Base-by-base conservation (phyloP, 1,284 basidiomycete genomes). In the Xerocomus subilludens region DNA sequence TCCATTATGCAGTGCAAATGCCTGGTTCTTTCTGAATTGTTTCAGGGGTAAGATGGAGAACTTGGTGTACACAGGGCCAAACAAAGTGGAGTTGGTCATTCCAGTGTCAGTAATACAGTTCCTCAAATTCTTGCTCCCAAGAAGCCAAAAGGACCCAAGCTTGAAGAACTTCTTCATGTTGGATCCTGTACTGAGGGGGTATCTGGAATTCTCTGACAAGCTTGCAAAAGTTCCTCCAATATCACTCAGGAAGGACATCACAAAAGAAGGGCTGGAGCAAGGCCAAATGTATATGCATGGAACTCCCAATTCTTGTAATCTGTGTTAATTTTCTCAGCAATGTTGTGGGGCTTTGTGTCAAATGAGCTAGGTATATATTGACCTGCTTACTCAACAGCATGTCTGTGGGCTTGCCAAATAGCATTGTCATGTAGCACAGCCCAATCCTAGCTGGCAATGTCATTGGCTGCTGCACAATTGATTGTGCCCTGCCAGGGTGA, bases 1-100 rank as follows among this genome's bases (percentile, higher is more conserved):
- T 78, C 72, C 74, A 78, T 25, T 78, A 77, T 2, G 70, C 69
- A 35, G 49, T 55, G 16, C 77, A 78, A 6, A 78, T 78, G 3
- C 35, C 2, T 1, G 74, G 67, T 0, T 70, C 66, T 13, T 73
- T 74, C 5, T 63, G 70, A 23, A 74, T 33, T 0, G 56, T 32
- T 7, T 68, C 60, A 0, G 55, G 33, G 14, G 23, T 33, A 16
- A 75, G 74, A 27, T 75, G 67, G 7, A 56, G 1, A 3, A 69
- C 32, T 36, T 73, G 73, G 23, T 74, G 73, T 5, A 74, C 6
- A 18, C 7, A 20, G 56, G 63, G 67, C 0, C 14, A 25, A 32
- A 74, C 13, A 3, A 74, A 73, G 5, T 74, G 65, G 0, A 74
- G 14, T 1, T 25, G 32, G 27, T 67, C 53, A 30, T 67, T 11